Conservation (phyloP, 2,329 filamentous ascomycete genomes). For the Hypomyces rosellus region DNA sequence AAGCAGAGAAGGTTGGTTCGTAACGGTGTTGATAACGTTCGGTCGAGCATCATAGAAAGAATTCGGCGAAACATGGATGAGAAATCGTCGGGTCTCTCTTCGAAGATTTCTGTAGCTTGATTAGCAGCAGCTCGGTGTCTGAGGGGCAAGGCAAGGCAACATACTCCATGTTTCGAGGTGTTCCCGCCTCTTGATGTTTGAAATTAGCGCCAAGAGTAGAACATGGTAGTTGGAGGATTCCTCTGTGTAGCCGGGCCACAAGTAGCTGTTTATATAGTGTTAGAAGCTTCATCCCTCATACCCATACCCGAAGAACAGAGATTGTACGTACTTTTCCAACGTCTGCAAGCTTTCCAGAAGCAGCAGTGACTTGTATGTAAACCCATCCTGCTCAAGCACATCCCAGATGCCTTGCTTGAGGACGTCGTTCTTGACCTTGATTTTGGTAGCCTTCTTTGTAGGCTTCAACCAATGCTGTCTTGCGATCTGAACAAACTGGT, state of each 20-base stretch:
- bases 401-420: conserved; percentile 89
- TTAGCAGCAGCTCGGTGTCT: conserved; percentile 14
- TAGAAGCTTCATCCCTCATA: conserved; percentile 12
- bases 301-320: not conserved
- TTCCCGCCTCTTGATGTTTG: conserved; percentile 83
- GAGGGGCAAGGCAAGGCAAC: conserved; percentile 17
- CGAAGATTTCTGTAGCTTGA: conserved; percentile 59
- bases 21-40: conserved; percentile 57
- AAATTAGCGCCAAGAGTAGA: conserved; percentile 75
- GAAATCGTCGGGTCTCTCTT: conserved; percentile 72
- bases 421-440: conserved; percentile 75
- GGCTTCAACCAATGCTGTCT: conserved; percentile 76
- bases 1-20: conserved; percentile 83
- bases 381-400: conserved; percentile 72
- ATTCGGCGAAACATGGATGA: conserved; percentile 83
- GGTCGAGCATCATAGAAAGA: conserved; percentile 76
- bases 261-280: conserved; percentile 52
- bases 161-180: conserved; percentile 80
- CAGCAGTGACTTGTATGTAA: conserved; percentile 69
- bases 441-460: conserved; percentile 53
- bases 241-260: conserved; percentile 90
- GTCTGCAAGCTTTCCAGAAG: conserved; percentile 86
- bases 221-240: conserved; percentile 89
- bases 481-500: conserved; percentile 68
- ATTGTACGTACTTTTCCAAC: conserved; percentile 60